Evolutionary conservation across 2,329 filamentous ascomycete genomes (phyloP).

Genomic region (Gaeumannomyces sp.): DNA sequence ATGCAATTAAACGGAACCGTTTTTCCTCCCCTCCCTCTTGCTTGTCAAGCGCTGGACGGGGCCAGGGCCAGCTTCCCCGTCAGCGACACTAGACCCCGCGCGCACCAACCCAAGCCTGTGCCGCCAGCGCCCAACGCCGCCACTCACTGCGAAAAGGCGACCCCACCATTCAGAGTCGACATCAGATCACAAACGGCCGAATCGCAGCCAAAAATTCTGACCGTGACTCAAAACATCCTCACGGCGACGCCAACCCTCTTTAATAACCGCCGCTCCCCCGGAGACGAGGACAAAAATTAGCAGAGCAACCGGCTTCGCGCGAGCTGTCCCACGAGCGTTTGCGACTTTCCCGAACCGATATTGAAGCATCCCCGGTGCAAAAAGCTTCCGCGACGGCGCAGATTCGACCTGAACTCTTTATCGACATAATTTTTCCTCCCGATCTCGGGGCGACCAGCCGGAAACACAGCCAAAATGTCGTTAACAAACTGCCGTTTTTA

Average conservation of each 20-base stretch:
- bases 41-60: background rate
- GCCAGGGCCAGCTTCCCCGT: background rate
- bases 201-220: conserved; percentile 8
- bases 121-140: conserved; percentile 5
- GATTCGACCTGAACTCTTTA: background rate
- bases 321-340: background rate
- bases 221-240: conserved; percentile 6
- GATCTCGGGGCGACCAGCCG: conserved; percentile 17
- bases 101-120: conserved; percentile 1
- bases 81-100: background rate
- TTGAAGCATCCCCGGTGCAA: conserved; percentile 11
- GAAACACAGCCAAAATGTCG: conserved; percentile 28
- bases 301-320: background rate
- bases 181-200: conserved; percentile 6
- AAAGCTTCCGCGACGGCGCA: conserved; percentile 2
- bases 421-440: conserved; percentile 12
- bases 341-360: conserved; percentile 10
- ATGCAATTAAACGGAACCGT: background rate
- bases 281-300: background rate
- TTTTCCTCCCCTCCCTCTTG: background rate
- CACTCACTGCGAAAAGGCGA: conserved; percentile 2
- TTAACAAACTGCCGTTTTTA: conserved; percentile 33
- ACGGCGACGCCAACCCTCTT: background rate
- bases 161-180: conserved; percentile 8
- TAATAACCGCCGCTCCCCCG: background rate